Evolutionary conservation across 164 flowering plant genomes (phyloP), one percentile per base, ranked within the genome.

Genomic region (Magnolia officinalis): DNA sequence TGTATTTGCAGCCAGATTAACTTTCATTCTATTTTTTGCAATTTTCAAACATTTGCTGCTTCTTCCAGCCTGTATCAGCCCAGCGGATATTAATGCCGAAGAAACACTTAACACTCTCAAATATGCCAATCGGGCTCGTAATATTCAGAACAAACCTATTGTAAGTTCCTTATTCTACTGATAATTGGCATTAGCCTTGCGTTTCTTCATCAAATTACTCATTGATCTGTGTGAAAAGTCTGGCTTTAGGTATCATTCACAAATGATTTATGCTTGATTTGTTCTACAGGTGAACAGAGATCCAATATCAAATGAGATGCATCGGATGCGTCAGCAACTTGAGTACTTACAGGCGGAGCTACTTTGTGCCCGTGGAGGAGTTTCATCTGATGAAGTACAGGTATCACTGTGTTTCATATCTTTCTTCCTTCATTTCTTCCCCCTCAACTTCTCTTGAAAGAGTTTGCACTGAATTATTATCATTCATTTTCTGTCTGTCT

Each of bases 111-210:
- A 96, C 88, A 94, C 99, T 67, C 87, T 96, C 26, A 96, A 96
- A 82, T 96, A 96, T 87, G 99, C 99, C 59, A 96, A 96, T 78
- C 97, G 99, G 72, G 98, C 99, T 78, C 92, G 99, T 72, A 96
- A 94, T 86, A 96, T 96, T 80, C 97, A 88, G 84, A 96, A 96
- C 77, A 96, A 94, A 82, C 98, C 98, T 75, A 88, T 96, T 78
- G 99, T 96, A 87, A 90, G 98, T 86, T 75, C 70, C 69, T 52
- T 21, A 37, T 45, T 23, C 23, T 59, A 37, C 68, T 58, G 67
- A 68, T 49, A 55, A 72, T n/a, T 67, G 6, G 45, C 68, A 73
- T 65, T 69, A 10, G 13, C 50, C 80, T 67, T 73, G 45, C 20
- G 69, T 67, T 24, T 75, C 29, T n/a, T 18, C 31, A n/a, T 31